These are phyloP conservation scores for Lepidium didymum DNA, from an alignment of 345 rosid species.

Conservation along the genomic window DNA sequence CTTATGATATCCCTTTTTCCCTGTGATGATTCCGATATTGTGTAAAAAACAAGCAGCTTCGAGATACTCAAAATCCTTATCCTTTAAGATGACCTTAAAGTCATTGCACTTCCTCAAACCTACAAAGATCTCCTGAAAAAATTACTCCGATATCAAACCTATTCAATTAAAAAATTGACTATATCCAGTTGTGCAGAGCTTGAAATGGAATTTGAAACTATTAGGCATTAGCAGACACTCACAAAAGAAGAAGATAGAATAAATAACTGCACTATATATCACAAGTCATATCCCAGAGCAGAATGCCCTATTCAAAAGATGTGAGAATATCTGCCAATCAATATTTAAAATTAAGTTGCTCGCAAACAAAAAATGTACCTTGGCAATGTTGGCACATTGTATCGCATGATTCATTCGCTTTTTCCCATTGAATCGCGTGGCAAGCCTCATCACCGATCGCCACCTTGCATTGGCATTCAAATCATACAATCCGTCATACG, in stretches of 20 bases:
- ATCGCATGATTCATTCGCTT: constrained; percentile 45
- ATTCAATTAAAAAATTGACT: not conserved
- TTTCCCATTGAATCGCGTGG: constrained; percentile 41
- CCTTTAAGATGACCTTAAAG: constrained; percentile 27
- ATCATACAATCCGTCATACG: constrained; percentile 34
- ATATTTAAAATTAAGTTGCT: not conserved
- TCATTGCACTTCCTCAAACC: constrained; percentile 44
- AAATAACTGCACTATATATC: not conserved
- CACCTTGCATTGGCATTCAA: constrained; percentile 54
- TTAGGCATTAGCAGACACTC: not conserved
- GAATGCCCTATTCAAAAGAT: not conserved
- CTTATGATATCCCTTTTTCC: constrained; percentile 75
- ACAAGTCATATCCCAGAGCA: not conserved
- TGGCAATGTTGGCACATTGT: constrained; percentile 48
- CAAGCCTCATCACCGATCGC: constrained; percentile 45
- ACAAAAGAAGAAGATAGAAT: not conserved
- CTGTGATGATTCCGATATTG: constrained; percentile 43
- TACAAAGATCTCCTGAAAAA: constrained; percentile 47
- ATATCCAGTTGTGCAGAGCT: not conserved
- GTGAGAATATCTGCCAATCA: not conserved
- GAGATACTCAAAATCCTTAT: constrained; percentile 57
- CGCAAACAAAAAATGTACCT: constrained; percentile 30
- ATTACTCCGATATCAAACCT: constrained; percentile 18
- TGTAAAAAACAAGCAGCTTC: constrained; percentile 80
- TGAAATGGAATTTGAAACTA: not conserved